Percentiles rank a stretch among this genome's conserved stretches.
Conservation (phyloP, 768 basidiomycete species). For the Calocybe indica region DNA sequence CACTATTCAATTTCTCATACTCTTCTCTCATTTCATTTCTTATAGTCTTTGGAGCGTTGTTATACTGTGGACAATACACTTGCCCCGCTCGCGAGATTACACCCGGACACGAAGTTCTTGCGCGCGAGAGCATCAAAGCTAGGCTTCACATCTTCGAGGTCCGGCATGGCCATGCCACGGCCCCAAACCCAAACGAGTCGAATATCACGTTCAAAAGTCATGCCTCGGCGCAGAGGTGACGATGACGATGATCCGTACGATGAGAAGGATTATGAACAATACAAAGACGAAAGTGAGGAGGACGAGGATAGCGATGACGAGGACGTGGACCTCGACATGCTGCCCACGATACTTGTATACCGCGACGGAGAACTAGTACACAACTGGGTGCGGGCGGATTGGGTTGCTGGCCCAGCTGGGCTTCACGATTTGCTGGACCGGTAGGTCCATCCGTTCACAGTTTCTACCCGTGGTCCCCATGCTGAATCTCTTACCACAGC, state of each 20-base stretch:
- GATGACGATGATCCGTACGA: slow-evolving; percentile 17
- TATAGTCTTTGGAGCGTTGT: slow-evolving; percentile 72
- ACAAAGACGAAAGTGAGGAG: slow-evolving; percentile 15
- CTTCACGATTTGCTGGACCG: slow-evolving; percentile 62
- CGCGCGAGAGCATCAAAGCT: slow-evolving; percentile 70
- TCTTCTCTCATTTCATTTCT: slow-evolving; percentile 2
- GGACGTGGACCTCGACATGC: slow-evolving; percentile 73
- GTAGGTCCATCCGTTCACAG: slow-evolving; percentile 28
- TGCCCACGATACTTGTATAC: slow-evolving; percentile 76
- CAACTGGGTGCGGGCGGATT: slow-evolving; percentile 85
- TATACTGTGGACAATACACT: slow-evolving; percentile 64
- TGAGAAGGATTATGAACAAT: slow-evolving; percentile 9
- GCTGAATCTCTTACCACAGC: slow-evolving; percentile 14
- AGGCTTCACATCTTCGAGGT: slow-evolving; percentile 49
- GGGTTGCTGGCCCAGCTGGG: slow-evolving; percentile 69
- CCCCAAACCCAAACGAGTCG: slow-evolving; percentile 4
- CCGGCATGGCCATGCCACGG: not conserved
- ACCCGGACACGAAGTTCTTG: slow-evolving; percentile 76
- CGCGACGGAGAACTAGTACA: slow-evolving; percentile 79
- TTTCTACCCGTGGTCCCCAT: not conserved
- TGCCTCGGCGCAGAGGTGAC: slow-evolving; percentile 27
- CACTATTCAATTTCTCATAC: not conserved
- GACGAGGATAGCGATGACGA: slow-evolving; percentile 39
- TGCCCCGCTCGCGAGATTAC: slow-evolving; percentile 58
- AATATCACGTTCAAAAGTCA: slow-evolving; percentile 8